Conservation (phyloP, 169 alveolate genomes). For the Toxoplasma gondii region DNA sequence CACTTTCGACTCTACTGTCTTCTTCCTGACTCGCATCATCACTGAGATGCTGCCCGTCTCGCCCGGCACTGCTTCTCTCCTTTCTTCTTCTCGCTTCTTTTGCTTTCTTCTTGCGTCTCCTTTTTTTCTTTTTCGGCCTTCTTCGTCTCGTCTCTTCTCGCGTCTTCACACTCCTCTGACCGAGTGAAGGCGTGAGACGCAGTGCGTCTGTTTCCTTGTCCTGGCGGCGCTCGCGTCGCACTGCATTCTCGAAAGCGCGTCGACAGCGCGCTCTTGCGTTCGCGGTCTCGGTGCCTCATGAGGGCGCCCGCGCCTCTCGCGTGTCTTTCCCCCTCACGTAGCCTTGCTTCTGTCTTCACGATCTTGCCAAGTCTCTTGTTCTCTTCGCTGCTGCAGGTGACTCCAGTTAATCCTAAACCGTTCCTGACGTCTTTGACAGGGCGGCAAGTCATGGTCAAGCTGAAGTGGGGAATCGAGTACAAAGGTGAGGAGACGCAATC, state of each 20-base stretch:
- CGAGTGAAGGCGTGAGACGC: too few relatives aligned
- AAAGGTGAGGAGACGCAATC: slow-evolving; percentile 81
- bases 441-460: slow-evolving; percentile 88
- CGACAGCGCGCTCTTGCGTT: background rate
- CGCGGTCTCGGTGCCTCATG: too few relatives aligned
- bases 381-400: slow-evolving; percentile 68
- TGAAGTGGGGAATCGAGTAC: slow-evolving; percentile 96
- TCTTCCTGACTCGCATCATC: too few relatives aligned
- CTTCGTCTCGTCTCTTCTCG: too few relatives aligned
- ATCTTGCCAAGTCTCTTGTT: background rate
- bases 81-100: background rate
- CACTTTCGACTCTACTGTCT: too few relatives aligned
- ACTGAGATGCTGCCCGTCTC: too few relatives aligned
- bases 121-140: background rate
- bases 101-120: background rate
- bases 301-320: too few relatives aligned
- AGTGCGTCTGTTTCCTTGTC: too few relatives aligned
- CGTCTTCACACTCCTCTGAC: too few relatives aligned
- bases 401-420: slow-evolving; percentile 95
- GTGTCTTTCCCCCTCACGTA: background rate
- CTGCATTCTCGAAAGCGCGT: background rate
- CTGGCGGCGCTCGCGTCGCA: too few relatives aligned
- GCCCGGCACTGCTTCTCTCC: background rate
- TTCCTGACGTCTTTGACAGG: slow-evolving; percentile 90
- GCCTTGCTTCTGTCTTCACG: background rate